Percentiles rank a stretch among this genome's conserved stretches.
Evolutionary conservation across 2,329 filamentous ascomycete genomes (phyloP).

Genomic region (Paraphaeosphaeria minitans): DNA sequence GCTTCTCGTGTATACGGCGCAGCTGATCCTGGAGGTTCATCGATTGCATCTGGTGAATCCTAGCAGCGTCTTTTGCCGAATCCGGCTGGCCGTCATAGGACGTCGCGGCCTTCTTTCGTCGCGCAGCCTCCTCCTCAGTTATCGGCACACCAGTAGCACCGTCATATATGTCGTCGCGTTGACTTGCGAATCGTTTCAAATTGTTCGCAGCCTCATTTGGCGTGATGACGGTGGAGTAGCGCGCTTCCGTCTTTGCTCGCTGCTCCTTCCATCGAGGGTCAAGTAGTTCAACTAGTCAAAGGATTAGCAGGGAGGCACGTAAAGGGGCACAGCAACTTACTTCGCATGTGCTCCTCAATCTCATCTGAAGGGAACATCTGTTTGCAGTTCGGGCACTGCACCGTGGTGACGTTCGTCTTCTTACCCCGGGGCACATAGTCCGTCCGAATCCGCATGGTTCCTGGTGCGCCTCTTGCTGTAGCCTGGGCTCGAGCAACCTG

Average conservation of each 20-base stretch:
- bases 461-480: slow-evolving; percentile 71
- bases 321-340: slow-evolving; percentile 51
- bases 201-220: slow-evolving; percentile 91
- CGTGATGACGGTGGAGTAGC: slow-evolving; percentile 84
- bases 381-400: slow-evolving; percentile 89
- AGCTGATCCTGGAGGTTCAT: slow-evolving; percentile 86
- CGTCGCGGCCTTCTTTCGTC: slow-evolving; percentile 75
- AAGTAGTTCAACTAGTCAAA: slow-evolving; percentile 73
- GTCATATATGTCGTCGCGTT: slow-evolving; percentile 87
- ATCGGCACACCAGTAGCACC: slow-evolving; percentile 69
- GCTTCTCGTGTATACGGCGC: slow-evolving; percentile 66
- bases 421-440: slow-evolving; percentile 87
- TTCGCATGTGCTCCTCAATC: slow-evolving; percentile 90
- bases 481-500: slow-evolving; percentile 78
- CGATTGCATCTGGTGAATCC: slow-evolving; percentile 58
- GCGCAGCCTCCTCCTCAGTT: slow-evolving; percentile 72
- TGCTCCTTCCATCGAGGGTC: slow-evolving; percentile 97
- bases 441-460: slow-evolving; percentile 86
- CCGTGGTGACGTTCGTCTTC: slow-evolving; percentile 68
- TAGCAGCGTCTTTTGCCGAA: slow-evolving; percentile 58
- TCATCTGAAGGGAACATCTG: slow-evolving; percentile 87
- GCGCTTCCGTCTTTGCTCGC: slow-evolving; percentile 83
- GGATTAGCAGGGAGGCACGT: slow-evolving; percentile 45
- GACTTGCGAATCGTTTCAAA: slow-evolving; percentile 89
- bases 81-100: slow-evolving; percentile 70